These are phyloP conservation scores for Rhodotorula diobovata DNA, from an alignment of 768 basidiomycete genomes.

Conservation along the genomic window DNA sequence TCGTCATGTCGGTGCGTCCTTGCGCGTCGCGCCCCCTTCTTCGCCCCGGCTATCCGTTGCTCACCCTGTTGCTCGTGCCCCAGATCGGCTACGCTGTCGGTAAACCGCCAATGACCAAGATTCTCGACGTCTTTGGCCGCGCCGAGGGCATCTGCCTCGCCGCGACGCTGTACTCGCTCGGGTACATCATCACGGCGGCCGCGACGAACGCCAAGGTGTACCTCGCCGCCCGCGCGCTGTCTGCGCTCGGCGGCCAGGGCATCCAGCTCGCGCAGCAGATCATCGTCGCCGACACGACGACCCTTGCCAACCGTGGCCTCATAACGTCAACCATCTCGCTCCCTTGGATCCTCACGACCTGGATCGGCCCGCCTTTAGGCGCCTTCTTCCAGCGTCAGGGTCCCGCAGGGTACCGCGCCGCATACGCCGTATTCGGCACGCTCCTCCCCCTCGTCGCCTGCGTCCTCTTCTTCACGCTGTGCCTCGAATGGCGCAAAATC, in stretches of 20 bases:
- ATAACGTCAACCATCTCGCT: slow-evolving; percentile 42
- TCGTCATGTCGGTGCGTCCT: slow-evolving; percentile 36
- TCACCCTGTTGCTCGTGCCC: not conserved
- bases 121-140: slow-evolving; percentile 43
- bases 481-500: slow-evolving; percentile 31
- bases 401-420: slow-evolving; percentile 38
- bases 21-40: not conserved
- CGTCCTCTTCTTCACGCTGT: slow-evolving; percentile 28
- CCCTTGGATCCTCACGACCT: slow-evolving; percentile 42
- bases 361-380: slow-evolving; percentile 41
- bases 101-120: slow-evolving; percentile 43
- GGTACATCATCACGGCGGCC: slow-evolving; percentile 39
- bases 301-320: slow-evolving; percentile 40
- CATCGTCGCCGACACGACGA: slow-evolving; percentile 43
- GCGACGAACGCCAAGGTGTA: slow-evolving; percentile 25
- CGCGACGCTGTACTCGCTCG: slow-evolving; percentile 37
- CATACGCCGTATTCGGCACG: slow-evolving; percentile 41
- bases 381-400: slow-evolving; percentile 35
- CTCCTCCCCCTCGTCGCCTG: slow-evolving; percentile 39
- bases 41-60: no score
- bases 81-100: slow-evolving; percentile 42
- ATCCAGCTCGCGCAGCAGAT: slow-evolving; percentile 42
- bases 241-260: slow-evolving; percentile 40
- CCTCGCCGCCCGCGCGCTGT: slow-evolving; percentile 27
- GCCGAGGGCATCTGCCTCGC: slow-evolving; percentile 42